A percentile compares a stretch with the other conserved stretches of the same genome.
phyloP scores from a whole-genome alignment of 1,284 basidiomycete species.

The Filobasidium uniguttulatum region DNA sequence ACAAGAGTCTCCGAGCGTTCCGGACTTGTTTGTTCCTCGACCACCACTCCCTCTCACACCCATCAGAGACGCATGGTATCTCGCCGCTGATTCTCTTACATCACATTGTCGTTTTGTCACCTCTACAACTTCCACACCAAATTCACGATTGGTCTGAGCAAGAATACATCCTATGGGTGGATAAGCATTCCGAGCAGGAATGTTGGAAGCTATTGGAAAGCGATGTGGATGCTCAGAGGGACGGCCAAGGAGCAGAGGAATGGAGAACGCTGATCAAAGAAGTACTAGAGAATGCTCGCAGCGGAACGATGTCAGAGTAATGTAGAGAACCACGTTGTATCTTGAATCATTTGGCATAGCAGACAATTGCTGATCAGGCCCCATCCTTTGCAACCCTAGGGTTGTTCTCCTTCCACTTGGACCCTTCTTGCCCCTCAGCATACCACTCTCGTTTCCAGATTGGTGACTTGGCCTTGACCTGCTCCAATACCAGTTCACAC shows the following conservation, averaged over 20 bases:
- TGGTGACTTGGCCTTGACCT: slow-evolving; percentile 65
- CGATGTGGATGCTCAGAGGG: slow-evolving; percentile 28
- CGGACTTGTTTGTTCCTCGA: slow-evolving; percentile 80
- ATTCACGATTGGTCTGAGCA: slow-evolving; percentile 81
- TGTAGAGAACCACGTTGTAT: background rate
- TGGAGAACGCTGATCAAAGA: slow-evolving; percentile 22
- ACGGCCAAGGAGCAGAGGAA: slow-evolving; percentile 13
- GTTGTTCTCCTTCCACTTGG: slow-evolving; percentile 60
- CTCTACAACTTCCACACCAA: slow-evolving; percentile 67
- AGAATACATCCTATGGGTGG: slow-evolving; percentile 49
- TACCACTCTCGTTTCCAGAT: slow-evolving; percentile 86
- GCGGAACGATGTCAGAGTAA: background rate
- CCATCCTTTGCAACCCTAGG: slow-evolving; percentile 5
- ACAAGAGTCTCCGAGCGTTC: slow-evolving; percentile 62
- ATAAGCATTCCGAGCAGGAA: slow-evolving; percentile 27
- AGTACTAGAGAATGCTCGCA: slow-evolving; percentile 25
- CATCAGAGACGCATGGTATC: slow-evolving; percentile 52
- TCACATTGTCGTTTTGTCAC: slow-evolving; percentile 79
- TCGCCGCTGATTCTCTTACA: slow-evolving; percentile 74
- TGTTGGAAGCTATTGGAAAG: slow-evolving; percentile 28
- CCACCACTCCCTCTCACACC: slow-evolving; percentile 50
- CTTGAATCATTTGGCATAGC: background rate
- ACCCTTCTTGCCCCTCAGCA: slow-evolving; percentile 40
- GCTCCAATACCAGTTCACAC: slow-evolving; percentile 67
- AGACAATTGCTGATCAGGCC: background rate